phyloP scores from a whole-genome alignment of 2,329 filamentous ascomycete species.

The Trichoderma sp. region DNA sequence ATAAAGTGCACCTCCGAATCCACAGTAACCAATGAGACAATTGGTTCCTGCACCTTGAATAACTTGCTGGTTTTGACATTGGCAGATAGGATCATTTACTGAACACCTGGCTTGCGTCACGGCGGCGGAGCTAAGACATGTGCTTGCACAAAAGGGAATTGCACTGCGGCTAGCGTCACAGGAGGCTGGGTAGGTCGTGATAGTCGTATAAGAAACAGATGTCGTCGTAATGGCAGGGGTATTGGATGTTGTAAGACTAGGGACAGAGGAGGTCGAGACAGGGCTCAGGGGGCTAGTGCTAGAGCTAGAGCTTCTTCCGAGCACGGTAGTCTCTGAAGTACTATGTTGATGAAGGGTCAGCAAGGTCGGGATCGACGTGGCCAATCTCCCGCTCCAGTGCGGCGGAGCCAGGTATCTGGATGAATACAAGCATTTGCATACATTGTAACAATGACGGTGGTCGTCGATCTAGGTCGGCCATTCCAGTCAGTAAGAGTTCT shows the following conservation, averaged over 20 bases:
- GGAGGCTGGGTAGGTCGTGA: neutral
- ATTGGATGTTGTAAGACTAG: neutral
- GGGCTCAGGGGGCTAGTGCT: neutral
- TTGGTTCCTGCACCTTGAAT: neutral
- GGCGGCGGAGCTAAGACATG: neutral
- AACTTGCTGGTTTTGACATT: neutral
- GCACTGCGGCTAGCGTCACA: neutral
- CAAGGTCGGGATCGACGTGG: neutral
- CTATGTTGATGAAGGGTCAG: neutral
- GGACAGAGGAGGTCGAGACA: neutral
- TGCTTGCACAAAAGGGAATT: neutral
- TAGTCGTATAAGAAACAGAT: neutral
- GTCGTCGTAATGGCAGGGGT: neutral
- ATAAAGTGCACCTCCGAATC: neutral
- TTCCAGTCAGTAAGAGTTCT: neutral
- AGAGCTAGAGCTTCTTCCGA: neutral
- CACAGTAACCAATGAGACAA: neutral
- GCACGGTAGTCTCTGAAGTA: neutral
- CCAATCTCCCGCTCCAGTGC: neutral
- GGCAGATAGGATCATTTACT: neutral
- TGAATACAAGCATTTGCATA: neutral
- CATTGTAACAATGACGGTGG: neutral
- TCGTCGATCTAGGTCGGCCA: neutral
- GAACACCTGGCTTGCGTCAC: neutral
- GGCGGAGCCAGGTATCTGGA: neutral